Evolutionary conservation across 768 basidiomycete species (phyloP), one percentile per base, ranked within the genome.

Genomic region (Lentinus tigrinus): DNA sequence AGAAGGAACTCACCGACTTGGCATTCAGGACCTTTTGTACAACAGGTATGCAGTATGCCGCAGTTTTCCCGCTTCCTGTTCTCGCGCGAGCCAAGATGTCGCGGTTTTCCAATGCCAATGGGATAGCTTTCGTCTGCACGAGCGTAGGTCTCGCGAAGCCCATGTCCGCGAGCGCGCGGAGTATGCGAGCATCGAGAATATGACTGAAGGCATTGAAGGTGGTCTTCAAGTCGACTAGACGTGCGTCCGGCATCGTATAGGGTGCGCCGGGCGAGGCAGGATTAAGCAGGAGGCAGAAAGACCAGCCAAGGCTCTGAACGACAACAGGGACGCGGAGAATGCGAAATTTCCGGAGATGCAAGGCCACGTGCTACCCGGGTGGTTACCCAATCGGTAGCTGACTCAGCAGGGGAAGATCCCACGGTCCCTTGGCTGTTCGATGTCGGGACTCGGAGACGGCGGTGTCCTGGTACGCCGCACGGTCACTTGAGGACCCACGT

Each of bases 1-100:
- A 38, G 40, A 23, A n/a, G 42, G 14, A 13, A 46, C 43, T 73
- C 71, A 93, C 93, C 70, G 76, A 78, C 82, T 95, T 95, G 3
- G 83, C 81, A 60, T 78, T 83, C 53, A 98, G 68, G 23, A 98
- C 86, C 71, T 93, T 95, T 70, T 98, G 95, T 0, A 93, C 77
- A 24, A 95, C 75, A 0, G 97, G 97, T 10, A 98, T 80, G 65
- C 91, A 93, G 70, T 99, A 99, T 2, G 97, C 94, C 3, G 91
- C 93, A 0, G 97, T 99, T 77, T 99, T 99, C 24, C 97, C 97
- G 56, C 92, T 95, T 17, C 97, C 97, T 3, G 97, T 99, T 31
- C 93, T 83, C 2, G 97, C 96, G 44, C 93, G 84, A 19, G 95
- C 96, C 31, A 99, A 85, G 53, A 99, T 90, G 72, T 99, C 97